phyloP scores from a whole-genome alignment of 805 yeast species.

The Cyberlindnera mycetangii region DNA sequence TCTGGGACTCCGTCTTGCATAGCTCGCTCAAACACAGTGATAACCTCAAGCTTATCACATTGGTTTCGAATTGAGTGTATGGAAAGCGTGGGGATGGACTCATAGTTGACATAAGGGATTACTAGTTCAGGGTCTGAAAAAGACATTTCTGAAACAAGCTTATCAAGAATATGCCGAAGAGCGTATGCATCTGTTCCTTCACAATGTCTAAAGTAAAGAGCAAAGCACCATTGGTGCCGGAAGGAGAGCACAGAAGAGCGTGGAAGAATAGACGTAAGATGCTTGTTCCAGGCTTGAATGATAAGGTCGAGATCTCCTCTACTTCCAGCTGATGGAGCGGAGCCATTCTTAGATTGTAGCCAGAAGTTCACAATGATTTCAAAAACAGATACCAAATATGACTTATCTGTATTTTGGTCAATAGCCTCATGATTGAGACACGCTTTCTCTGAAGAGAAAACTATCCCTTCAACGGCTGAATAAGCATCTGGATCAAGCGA shows the following conservation, averaged over 20 bases:
- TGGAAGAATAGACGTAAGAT: constrained; percentile 15
- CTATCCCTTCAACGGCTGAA: background rate
- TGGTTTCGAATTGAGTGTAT: constrained; percentile 51
- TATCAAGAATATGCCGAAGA: constrained; percentile 27
- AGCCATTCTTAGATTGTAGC: constrained; percentile 31
- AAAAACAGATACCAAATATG: constrained; percentile 32
- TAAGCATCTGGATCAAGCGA: background rate
- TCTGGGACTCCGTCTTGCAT: constrained; percentile 21
- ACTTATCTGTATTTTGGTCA: background rate
- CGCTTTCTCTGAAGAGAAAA: constrained; percentile 22
- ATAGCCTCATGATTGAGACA: background rate
- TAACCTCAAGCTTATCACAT: constrained; percentile 66
- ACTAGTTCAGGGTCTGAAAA: constrained; percentile 13
- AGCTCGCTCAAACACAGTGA: constrained; percentile 54
- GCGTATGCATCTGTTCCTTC: constrained; percentile 34
- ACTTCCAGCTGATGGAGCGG: constrained; percentile 3
- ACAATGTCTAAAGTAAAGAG: constrained; percentile 42
- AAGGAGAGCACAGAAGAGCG: constrained; percentile 17
- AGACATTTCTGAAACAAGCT: constrained; percentile 23
- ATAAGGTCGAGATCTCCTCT: constrained; percentile 30
- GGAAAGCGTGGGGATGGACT: constrained; percentile 55
- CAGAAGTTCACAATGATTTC: constrained; percentile 47
- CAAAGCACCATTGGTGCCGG: constrained; percentile 47
- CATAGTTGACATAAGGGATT: constrained; percentile 54
- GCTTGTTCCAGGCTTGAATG: constrained; percentile 46